A percentile compares a stretch with the other conserved stretches of the same genome.
Evolutionary conservation across 192 early-diverging fungal genomes (phyloP).

Genomic region (Umbelopsis isabellina): DNA sequence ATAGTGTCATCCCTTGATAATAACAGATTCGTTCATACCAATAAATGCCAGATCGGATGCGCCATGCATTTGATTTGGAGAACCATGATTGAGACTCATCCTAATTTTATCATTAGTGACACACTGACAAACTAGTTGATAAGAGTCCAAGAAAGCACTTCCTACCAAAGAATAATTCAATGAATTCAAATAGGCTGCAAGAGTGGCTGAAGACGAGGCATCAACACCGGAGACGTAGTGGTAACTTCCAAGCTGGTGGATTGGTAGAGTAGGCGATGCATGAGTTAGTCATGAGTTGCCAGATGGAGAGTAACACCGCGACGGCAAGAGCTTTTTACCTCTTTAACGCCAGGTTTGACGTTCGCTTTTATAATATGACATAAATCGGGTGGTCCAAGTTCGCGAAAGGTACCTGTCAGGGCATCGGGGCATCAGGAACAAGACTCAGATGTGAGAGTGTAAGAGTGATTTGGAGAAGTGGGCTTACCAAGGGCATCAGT

Average conservation of each 20-base stretch:
- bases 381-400: constrained; percentile 96
- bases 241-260: constrained; percentile 79
- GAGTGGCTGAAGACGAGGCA: constrained; percentile 90
- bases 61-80: constrained; percentile 62
- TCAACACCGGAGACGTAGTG: constrained; percentile 82
- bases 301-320: neutral
- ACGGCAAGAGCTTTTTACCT: constrained; percentile 50
- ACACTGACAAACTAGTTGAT: neutral
- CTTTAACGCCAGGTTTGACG: constrained; percentile 74
- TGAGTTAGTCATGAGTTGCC: neutral
- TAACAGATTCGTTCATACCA: constrained; percentile 45
- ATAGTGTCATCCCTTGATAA: neutral
- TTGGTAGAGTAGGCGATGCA: constrained; percentile 15
- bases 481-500: constrained; percentile 89
- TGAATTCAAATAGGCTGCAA: constrained; percentile 98
- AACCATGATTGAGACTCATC: constrained; percentile 72
- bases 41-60: constrained; percentile 67
- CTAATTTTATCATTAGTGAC: constrained; percentile 33
- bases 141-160: neutral
- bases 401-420: constrained; percentile 73
- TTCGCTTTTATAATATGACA: constrained; percentile 96
- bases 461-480: neutral
- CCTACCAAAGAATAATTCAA: constrained; percentile 86
- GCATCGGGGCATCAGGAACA: neutral
- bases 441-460: neutral